These are phyloP conservation scores for Lippia alba DNA, from an alignment of 305 asterid species.

Conservation along the genomic window DNA sequence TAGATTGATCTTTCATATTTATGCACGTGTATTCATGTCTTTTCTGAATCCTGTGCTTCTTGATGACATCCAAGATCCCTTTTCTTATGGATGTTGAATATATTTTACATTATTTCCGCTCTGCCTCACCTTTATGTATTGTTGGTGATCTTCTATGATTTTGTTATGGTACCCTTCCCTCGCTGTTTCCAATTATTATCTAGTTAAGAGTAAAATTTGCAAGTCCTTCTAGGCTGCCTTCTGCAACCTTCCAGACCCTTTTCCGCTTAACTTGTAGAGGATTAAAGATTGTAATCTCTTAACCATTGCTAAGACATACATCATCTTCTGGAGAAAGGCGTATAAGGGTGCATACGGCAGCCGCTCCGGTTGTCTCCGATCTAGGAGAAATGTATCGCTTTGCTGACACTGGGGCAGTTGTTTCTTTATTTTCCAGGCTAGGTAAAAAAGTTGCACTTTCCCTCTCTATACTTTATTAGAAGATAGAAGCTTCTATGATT, in stretches of 20 bases:
- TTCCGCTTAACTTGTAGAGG: constrained; percentile 22
- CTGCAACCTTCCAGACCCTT: constrained; percentile 19
- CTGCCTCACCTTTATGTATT: constrained; percentile 22
- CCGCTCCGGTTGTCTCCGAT: constrained; percentile 87
- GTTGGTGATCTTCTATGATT: constrained; percentile 14
- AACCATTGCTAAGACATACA: constrained; percentile 70
- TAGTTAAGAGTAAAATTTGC: constrained; percentile 16
- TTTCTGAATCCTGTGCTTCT: constrained; percentile 63
- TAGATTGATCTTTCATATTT: constrained; percentile 35
- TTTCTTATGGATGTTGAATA: constrained; percentile 28
- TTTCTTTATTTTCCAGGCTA: constrained; percentile 79
- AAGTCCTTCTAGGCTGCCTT: not conserved
- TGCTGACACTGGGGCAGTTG: constrained; percentile 83
- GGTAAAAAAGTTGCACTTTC: constrained; percentile 51
- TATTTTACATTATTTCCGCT: constrained; percentile 19
- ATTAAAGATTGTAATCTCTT: constrained; percentile 38
- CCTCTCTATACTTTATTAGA: not conserved
- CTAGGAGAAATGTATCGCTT: constrained; percentile 86
- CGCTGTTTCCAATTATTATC: not conserved
- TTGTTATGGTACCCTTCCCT: not conserved
- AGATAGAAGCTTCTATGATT: constrained; percentile 8
- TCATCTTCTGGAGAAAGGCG: constrained; percentile 96
- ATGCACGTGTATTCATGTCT: constrained; percentile 36
- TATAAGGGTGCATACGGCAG: constrained; percentile 91
- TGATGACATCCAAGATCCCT: constrained; percentile 1